A percentile compares a stretch with the other conserved stretches of the same genome.
These are phyloP conservation scores for Pugionium cornutum DNA, from an alignment of 345 rosid genomes.

Conservation along the genomic window DNA sequence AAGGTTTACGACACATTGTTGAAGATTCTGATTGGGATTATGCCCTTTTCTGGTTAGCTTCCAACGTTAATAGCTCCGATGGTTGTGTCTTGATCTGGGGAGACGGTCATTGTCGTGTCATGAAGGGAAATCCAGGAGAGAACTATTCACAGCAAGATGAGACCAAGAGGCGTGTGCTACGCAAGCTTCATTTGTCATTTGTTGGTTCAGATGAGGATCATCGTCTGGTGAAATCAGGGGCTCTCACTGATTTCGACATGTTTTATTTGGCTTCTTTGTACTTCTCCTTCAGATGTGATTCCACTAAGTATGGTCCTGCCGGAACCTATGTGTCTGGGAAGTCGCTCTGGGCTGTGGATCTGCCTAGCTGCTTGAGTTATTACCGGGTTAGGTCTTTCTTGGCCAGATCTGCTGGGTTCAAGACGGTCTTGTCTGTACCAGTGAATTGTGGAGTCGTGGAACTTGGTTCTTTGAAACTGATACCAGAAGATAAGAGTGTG, in stretches of 20 bases:
- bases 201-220: slow-evolving; percentile 47
- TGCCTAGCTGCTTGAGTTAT: slow-evolving; percentile 54
- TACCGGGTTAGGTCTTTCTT: slow-evolving; percentile 66
- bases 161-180: slow-evolving; percentile 64
- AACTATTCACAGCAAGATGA: slow-evolving; percentile 42
- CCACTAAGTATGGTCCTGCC: slow-evolving; percentile 58
- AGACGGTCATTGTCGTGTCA: slow-evolving; percentile 64
- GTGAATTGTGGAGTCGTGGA: slow-evolving; percentile 82
- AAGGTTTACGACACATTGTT: slow-evolving; percentile 58
- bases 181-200: slow-evolving; percentile 63
- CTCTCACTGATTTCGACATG: slow-evolving; percentile 67
- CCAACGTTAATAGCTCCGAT: slow-evolving; percentile 59
- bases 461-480: slow-evolving; percentile 69
- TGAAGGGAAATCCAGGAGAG: slow-evolving; percentile 34
- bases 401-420: slow-evolving; percentile 76
- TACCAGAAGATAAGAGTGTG: slow-evolving; percentile 60
- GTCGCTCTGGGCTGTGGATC: slow-evolving; percentile 67
- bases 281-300: slow-evolving; percentile 60
- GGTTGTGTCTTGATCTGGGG: slow-evolving; percentile 75
- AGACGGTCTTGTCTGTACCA: slow-evolving; percentile 71
- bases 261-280: slow-evolving; percentile 70
- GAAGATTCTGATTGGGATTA: slow-evolving; percentile 83
- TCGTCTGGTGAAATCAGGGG: slow-evolving; percentile 45
- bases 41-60: slow-evolving; percentile 68
- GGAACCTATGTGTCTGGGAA: slow-evolving; percentile 59